Percentiles rank a stretch among this genome's conserved stretches.
Evolutionary conservation across 257 asterid genomes (phyloP).

Genomic region (Solanum lignicaule): DNA sequence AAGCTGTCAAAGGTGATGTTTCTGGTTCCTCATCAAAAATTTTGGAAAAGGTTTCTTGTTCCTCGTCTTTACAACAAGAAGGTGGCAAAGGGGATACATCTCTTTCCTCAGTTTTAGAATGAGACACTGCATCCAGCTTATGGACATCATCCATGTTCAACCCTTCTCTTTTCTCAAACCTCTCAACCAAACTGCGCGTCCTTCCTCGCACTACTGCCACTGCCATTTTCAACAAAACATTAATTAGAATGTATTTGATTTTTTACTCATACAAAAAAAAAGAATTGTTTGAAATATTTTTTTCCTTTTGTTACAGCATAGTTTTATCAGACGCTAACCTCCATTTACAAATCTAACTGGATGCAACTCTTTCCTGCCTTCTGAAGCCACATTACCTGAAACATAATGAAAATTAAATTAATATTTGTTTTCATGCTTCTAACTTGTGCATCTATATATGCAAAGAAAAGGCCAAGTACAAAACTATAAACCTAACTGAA

Average conservation of each 20-base stretch:
- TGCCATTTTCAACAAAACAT: slow-evolving; percentile 26
- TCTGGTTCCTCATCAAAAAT: neutral
- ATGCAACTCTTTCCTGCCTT: slow-evolving; percentile 33
- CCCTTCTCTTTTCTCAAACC: slow-evolving; percentile 67
- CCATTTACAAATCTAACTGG: slow-evolving; percentile 76
- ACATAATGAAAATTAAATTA: neutral
- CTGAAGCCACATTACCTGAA: slow-evolving; percentile 42
- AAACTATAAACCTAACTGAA: neutral
- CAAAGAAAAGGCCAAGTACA: neutral
- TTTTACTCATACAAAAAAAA: neutral
- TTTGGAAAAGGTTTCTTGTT: neutral
- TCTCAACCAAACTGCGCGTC: slow-evolving; percentile 92
- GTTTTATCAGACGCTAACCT: slow-evolving; percentile 38
- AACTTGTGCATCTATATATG: neutral
- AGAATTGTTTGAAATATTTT: neutral
- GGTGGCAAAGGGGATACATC: slow-evolving; percentile 8
- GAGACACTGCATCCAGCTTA: slow-evolving; percentile 24
- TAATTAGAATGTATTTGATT: slow-evolving; percentile 3
- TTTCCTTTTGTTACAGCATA: neutral
- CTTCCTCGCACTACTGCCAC: slow-evolving; percentile 82
- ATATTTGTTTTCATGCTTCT: neutral
- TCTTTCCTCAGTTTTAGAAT: slow-evolving; percentile 19
- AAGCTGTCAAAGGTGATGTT: neutral
- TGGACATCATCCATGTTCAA: slow-evolving; percentile 28
- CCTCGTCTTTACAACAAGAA: neutral